A percentile compares a stretch with the other conserved stretches of the same genome.
Conservation (phyloP, 2,329 filamentous ascomycete species). For the Seiridium unicorne region DNA sequence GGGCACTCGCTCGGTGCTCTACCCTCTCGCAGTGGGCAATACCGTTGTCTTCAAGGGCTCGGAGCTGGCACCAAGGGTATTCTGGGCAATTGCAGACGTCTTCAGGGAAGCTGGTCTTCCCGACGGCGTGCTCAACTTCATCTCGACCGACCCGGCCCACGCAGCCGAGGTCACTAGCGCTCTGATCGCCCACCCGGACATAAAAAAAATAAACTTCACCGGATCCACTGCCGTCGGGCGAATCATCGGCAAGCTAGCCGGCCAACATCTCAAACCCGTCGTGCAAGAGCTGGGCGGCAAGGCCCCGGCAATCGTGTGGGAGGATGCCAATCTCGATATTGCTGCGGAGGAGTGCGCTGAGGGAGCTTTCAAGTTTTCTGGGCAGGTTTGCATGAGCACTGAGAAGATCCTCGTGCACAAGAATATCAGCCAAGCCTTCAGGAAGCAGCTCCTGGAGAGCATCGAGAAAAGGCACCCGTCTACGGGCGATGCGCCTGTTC, state of each 20-base stretch:
- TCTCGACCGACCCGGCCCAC: conserved; percentile 56
- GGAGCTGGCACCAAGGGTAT: conserved; percentile 56
- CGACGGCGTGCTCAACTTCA: conserved; percentile 60
- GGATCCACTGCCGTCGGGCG: conserved; percentile 64
- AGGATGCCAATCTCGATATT: conserved; percentile 63
- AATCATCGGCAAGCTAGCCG: conserved; percentile 61
- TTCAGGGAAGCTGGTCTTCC: conserved; percentile 66
- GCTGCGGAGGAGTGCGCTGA: conserved; percentile 58
- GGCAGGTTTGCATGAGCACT: conserved; percentile 70
- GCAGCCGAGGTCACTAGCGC: conserved; percentile 59
- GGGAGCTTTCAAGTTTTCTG: conserved; percentile 60
- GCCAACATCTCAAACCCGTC: conserved; percentile 65
- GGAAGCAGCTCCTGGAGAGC: conserved; percentile 25
- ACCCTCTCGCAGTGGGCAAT: conserved; percentile 64
- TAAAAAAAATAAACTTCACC: conserved; percentile 72
- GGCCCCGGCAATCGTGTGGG: conserved; percentile 62
- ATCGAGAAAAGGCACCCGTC: conserved; percentile 23
- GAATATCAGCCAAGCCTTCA: conserved; percentile 51
- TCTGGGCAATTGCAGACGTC: conserved; percentile 54
- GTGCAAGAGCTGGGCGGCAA: conserved; percentile 72
- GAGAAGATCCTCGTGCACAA: conserved; percentile 66
- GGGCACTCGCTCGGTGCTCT: conserved; percentile 42
- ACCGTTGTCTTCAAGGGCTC: conserved; percentile 64
- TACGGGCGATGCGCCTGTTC: conserved; percentile 22
- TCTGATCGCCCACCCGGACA: conserved; percentile 57